Conservation (phyloP, 495 filamentous ascomycete genomes). For the Cercophora sp. region DNA sequence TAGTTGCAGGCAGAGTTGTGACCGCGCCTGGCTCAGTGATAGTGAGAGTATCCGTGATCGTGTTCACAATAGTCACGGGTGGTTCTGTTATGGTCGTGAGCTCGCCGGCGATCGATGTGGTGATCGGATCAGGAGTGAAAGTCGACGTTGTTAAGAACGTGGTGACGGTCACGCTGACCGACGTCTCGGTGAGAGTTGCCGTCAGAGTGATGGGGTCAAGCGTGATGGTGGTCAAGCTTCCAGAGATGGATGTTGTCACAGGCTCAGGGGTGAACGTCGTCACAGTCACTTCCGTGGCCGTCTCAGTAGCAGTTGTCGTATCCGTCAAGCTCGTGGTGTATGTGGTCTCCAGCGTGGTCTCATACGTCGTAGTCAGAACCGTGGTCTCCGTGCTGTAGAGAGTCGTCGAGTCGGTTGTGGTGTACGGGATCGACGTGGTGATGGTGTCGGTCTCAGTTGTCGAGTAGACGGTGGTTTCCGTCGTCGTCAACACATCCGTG, state of each 20-base stretch:
- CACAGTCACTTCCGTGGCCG: slow-evolving; percentile 13
- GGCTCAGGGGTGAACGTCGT: slow-evolving; percentile 9
- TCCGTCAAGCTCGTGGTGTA: slow-evolving; percentile 11
- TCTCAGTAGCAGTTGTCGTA: slow-evolving; percentile 21
- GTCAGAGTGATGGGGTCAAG: not conserved
- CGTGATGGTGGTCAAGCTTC: slow-evolving; percentile 13
- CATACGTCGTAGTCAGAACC: slow-evolving; percentile 9
- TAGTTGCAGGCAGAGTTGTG: slow-evolving; percentile 26
- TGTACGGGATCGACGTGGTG: not conserved
- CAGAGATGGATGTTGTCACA: slow-evolving; percentile 10
- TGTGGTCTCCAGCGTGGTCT: slow-evolving; percentile 18
- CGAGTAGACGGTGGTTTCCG: not conserved
- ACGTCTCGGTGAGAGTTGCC: slow-evolving; percentile 20
- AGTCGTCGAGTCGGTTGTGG: slow-evolving; percentile 20
- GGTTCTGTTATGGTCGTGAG: slow-evolving; percentile 19
- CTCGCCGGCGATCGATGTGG: slow-evolving; percentile 13
- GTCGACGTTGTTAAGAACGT: slow-evolving; percentile 20
- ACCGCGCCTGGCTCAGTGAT: slow-evolving; percentile 8
- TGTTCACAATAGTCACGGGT: not conserved
- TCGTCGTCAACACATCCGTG: not conserved
- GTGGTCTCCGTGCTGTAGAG: slow-evolving; percentile 20
- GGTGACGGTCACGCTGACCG: slow-evolving; percentile 9
- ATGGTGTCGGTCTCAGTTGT: not conserved
- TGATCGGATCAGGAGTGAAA: slow-evolving; percentile 17
- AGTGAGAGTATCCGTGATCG: slow-evolving; percentile 23